Conservation (phyloP, 2,329 filamentous ascomycete species). For the Alternaria panax region DNA sequence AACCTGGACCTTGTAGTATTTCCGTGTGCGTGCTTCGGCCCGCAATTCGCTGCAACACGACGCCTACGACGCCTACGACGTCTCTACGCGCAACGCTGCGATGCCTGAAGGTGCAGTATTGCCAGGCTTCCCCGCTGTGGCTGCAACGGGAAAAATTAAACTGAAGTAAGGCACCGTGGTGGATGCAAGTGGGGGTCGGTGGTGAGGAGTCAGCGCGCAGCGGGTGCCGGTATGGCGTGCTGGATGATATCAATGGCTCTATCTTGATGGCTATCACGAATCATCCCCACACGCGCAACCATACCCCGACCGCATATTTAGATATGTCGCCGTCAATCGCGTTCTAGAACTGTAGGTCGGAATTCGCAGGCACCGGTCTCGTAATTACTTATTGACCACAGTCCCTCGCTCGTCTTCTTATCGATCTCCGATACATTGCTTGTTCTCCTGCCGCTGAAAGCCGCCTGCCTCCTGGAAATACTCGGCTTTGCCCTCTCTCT, state of each 20-base stretch:
- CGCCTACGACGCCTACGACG: conserved; percentile 8
- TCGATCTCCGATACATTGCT: conserved; percentile 23
- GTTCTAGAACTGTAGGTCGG: conserved; percentile 36
- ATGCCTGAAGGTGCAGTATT: conserved; percentile 23
- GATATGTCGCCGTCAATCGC: conserved; percentile 32
- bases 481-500: conserved; percentile 38
- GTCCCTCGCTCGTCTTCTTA: conserved; percentile 19
- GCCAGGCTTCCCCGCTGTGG: conserved; percentile 16
- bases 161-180: conserved; percentile 28
- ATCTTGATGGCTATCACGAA: conserved; percentile 40
- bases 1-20: conserved; percentile 34
- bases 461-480: conserved; percentile 40
- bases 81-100: conserved; percentile 14
- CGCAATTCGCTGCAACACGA: conserved; percentile 35
- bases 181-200: conserved; percentile 27
- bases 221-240: conserved; percentile 44
- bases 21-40: conserved; percentile 16
- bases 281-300: conserved; percentile 36
- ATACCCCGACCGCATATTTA: conserved; percentile 33
- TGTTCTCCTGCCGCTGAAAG: conserved; percentile 36
- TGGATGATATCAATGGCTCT: conserved; percentile 38
- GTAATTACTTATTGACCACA: conserved; percentile 36
- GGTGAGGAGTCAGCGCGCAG: conserved; percentile 26
- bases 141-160: conserved; percentile 27
- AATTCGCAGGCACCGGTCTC: conserved; percentile 19